A percentile compares a stretch with the other conserved stretches of the same genome.
phyloP scores from a whole-genome alignment of 2,329 filamentous ascomycete species.

The Calonectria pauciramosa region DNA sequence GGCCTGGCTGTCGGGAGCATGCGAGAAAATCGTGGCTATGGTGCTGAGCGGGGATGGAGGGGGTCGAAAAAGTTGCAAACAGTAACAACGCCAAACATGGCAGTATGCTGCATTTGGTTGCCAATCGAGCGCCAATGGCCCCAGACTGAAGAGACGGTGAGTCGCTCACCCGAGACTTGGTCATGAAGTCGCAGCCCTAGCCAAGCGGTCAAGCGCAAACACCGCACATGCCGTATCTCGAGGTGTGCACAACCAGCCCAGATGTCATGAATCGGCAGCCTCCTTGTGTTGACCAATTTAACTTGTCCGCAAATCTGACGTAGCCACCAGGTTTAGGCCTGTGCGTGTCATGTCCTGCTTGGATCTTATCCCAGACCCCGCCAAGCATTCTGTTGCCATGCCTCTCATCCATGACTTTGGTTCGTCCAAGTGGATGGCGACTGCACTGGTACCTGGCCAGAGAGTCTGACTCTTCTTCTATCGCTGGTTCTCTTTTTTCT shows the following conservation, averaged over 20 bases:
- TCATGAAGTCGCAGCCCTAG: slow-evolving; percentile 14
- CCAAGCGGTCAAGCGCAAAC: slow-evolving; percentile 26
- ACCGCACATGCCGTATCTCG: slow-evolving; percentile 16
- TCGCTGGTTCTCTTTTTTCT: slow-evolving; percentile 3
- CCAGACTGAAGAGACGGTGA: slow-evolving; percentile 31
- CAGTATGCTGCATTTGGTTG: slow-evolving; percentile 8
- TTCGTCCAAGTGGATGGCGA: neutral
- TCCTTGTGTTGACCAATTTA: slow-evolving; percentile 15
- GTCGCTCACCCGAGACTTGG: slow-evolving; percentile 17
- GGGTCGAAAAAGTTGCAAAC: slow-evolving; percentile 17
- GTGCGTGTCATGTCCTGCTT: slow-evolving; percentile 29
- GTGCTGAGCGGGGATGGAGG: slow-evolving; percentile 15
- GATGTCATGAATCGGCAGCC: slow-evolving; percentile 25
- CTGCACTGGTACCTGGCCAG: neutral
- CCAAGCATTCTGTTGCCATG: neutral
- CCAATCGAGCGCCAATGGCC: slow-evolving; percentile 16
- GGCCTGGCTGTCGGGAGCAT: slow-evolving; percentile 16
- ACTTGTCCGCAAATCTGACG: slow-evolving; percentile 21
- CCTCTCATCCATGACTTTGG: neutral
- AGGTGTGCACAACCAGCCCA: slow-evolving; percentile 7
- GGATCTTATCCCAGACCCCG: slow-evolving; percentile 19
- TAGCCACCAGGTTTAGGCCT: slow-evolving; percentile 15
- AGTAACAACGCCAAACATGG: slow-evolving; percentile 8
- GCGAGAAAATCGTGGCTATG: slow-evolving; percentile 16
- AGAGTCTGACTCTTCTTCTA: neutral